phyloP scores from a whole-genome alignment of 805 yeast species.

The Nakazawaea pomicola region DNA sequence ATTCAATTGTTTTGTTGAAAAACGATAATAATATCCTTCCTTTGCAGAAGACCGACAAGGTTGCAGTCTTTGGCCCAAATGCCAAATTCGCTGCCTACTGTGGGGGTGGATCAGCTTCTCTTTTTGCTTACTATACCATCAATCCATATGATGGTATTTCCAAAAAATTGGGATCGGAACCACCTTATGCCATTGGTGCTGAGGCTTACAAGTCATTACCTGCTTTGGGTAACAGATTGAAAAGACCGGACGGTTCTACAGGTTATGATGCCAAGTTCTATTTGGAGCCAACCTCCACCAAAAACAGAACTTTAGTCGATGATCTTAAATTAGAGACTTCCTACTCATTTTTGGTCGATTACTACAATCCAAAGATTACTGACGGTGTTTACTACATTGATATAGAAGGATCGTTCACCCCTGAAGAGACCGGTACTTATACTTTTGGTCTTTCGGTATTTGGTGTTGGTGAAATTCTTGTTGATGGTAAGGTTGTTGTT shows the following conservation, averaged over 20 bases:
- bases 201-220: slow-evolving; percentile 12
- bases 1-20: slow-evolving; percentile 51
- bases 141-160: slow-evolving; percentile 43
- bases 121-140: slow-evolving; percentile 38
- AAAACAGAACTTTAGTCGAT: slow-evolving; percentile 23
- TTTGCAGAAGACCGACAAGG: slow-evolving; percentile 30
- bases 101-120: slow-evolving; percentile 57
- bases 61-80: slow-evolving; percentile 53
- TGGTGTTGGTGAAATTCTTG: slow-evolving; percentile 52
- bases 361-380: slow-evolving; percentile 16
- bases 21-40: slow-evolving; percentile 46
- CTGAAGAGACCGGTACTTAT: slow-evolving; percentile 44
- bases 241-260: slow-evolving; percentile 10
- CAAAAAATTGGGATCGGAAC: slow-evolving; percentile 12
- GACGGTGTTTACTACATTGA: slow-evolving; percentile 34
- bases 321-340: slow-evolving; percentile 18
- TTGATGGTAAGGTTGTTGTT: slow-evolving; percentile 47
- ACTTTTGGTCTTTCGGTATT: slow-evolving; percentile 46
- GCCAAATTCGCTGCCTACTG: slow-evolving; percentile 42
- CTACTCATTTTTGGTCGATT: slow-evolving; percentile 19
- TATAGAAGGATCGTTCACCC: slow-evolving; percentile 37
- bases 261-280: slow-evolving; percentile 11
- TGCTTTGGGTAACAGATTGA: slow-evolving; percentile 12
- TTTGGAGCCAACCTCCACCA: slow-evolving; percentile 15
- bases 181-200: slow-evolving; percentile 9